These are phyloP conservation scores for Fusarium buxicola DNA, from an alignment of 2,329 filamentous ascomycete species.

Conservation along the genomic window DNA sequence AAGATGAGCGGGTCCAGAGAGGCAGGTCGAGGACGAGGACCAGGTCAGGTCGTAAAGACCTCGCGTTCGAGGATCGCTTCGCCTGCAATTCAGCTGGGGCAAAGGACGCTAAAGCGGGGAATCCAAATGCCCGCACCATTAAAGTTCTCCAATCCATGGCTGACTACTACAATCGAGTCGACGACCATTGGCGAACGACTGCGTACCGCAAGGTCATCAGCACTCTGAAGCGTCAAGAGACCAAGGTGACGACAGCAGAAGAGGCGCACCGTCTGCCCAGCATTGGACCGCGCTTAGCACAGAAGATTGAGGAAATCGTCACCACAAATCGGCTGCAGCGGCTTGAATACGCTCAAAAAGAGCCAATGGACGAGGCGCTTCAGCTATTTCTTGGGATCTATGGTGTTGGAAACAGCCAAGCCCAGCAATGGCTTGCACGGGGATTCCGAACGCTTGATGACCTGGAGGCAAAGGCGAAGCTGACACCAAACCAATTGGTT, in stretches of 20 bases:
- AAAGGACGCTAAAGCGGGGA: conserved; percentile 57
- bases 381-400: conserved; percentile 83
- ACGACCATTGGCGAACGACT: conserved; percentile 79
- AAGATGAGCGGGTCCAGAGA: conserved; percentile 36
- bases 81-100: conserved; percentile 66
- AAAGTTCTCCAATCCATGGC: conserved; percentile 82
- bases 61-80: conserved; percentile 61
- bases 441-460: conserved; percentile 82
- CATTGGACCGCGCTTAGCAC: conserved; percentile 79
- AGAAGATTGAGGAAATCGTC: conserved; percentile 91
- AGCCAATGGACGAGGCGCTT: conserved; percentile 73
- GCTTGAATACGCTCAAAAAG: conserved; percentile 75
- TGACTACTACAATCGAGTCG: conserved; percentile 78
- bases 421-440: conserved; percentile 79
- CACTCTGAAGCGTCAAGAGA: conserved; percentile 74
- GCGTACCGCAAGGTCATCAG: conserved; percentile 83
- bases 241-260: conserved; percentile 73
- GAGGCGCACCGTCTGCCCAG: conserved; percentile 75
- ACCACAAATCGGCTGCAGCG: conserved; percentile 76
- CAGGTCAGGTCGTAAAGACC: conserved; percentile 44
- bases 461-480: conserved; percentile 67
- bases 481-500: conserved; percentile 77
- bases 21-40: conserved; percentile 38
- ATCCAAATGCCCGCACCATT: conserved; percentile 82
- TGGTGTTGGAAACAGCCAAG: conserved; percentile 77